These are phyloP conservation scores for Ceratobasidium sp. DNA, from an alignment of 1,284 basidiomycete genomes.

Conservation along the genomic window DNA sequence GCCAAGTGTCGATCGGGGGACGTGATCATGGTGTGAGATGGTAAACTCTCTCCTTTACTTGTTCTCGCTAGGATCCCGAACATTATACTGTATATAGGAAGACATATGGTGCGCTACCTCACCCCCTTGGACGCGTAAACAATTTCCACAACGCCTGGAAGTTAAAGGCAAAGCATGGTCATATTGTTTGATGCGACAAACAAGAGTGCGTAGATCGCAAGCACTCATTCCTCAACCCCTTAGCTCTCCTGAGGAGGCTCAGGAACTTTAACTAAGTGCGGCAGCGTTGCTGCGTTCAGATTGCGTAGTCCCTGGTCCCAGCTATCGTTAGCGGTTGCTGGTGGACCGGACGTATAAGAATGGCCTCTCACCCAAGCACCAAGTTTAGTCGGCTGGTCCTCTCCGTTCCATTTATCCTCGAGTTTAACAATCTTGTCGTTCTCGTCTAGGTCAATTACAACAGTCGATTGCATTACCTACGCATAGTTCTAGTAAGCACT, in stretches of 20 bases:
- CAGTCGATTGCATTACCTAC: slow-evolving; percentile 68
- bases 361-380: slow-evolving; percentile 57
- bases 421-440: slow-evolving; percentile 71
- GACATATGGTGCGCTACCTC: too few relatives aligned
- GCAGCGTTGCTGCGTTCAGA: slow-evolving; percentile 64
- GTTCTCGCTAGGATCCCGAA: too few relatives aligned
- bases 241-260: slow-evolving; percentile 3
- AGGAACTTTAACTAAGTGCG: slow-evolving; percentile 54
- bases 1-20: too few relatives aligned
- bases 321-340: background rate
- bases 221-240: background rate
- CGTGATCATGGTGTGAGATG: too few relatives aligned
- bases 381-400: slow-evolving; percentile 65
- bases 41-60: too few relatives aligned
- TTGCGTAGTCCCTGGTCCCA: slow-evolving; percentile 60
- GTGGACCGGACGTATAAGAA: background rate
- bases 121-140: too few relatives aligned
- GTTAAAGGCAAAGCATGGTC: too few relatives aligned
- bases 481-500: background rate
- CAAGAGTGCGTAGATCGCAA: too few relatives aligned
- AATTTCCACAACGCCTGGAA: too few relatives aligned
- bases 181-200: too few relatives aligned
- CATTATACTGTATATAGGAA: too few relatives aligned
- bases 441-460: slow-evolving; percentile 74
- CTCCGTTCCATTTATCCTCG: slow-evolving; percentile 73